phyloP scores from a whole-genome alignment of 768 basidiomycete species.

The Pholiota molesta region DNA sequence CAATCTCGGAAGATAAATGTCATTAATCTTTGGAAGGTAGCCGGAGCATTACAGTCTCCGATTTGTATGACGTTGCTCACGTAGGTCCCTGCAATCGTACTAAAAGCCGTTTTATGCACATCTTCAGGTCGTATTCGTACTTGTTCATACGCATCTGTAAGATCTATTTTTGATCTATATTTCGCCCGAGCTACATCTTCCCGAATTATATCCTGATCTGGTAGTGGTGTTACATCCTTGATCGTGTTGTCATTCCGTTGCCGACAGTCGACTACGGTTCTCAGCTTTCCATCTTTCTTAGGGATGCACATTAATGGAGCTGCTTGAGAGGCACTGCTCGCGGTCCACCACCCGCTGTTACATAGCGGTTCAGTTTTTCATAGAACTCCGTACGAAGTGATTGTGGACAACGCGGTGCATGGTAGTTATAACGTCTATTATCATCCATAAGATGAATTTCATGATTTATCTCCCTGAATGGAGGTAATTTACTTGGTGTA shows the following conservation, averaged over 20 bases:
- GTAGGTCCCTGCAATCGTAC: conserved; percentile 39
- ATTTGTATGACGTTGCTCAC: conserved; percentile 44
- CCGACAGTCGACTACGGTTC: conserved; percentile 36
- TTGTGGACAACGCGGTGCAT: conserved; percentile 34
- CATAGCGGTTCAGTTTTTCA: conserved; percentile 35
- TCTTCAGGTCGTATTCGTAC: conserved; percentile 33
- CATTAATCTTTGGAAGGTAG: conserved; percentile 50
- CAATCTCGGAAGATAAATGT: conserved; percentile 39
- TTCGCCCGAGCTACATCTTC: conserved; percentile 34
- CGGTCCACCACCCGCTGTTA: conserved; percentile 38
- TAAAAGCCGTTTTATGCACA: conserved; percentile 34
- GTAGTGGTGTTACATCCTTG: conserved; percentile 42
- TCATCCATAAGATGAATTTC: conserved; percentile 33
- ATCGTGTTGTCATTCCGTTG: conserved; percentile 44
- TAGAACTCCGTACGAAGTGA: conserved; percentile 28
- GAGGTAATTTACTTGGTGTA: conserved; percentile 9
- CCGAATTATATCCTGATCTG: conserved; percentile 37
- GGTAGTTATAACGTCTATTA: conserved; percentile 30
- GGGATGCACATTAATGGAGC: conserved; percentile 32
- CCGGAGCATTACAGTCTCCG: conserved; percentile 47
- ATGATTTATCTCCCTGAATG: conserved; percentile 12
- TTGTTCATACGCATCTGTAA: conserved; percentile 47
- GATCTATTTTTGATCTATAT: conserved; percentile 41
- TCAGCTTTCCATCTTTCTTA: conserved; percentile 35
- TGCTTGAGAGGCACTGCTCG: conserved; percentile 21